These are phyloP conservation scores for Tilletia setariae DNA, from an alignment of 1,284 basidiomycete species.

Conservation along the genomic window DNA sequence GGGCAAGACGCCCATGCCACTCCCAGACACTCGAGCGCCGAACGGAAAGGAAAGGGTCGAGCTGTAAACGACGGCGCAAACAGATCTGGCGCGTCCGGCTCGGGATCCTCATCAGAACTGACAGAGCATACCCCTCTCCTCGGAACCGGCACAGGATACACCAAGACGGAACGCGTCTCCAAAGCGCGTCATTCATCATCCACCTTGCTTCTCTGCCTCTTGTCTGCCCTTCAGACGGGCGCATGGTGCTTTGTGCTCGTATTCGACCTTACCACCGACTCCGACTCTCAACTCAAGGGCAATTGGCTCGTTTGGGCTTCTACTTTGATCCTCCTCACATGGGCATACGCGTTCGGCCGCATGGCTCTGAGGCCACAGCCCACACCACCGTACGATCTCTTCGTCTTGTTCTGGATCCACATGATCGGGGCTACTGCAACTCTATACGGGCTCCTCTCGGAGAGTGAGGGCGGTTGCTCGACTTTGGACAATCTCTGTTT, in stretches of 20 bases:
- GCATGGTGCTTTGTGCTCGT: background rate
- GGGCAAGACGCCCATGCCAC: background rate
- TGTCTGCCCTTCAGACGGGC: background rate
- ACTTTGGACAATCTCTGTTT: background rate
- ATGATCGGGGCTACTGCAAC: background rate
- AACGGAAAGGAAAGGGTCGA: background rate
- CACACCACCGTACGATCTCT: background rate
- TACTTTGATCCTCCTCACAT: conserved; percentile 1
- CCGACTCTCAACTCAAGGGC: background rate
- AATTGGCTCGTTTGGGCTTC: background rate
- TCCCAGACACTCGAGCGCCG: background rate
- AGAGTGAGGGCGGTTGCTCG: background rate
- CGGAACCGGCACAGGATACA: background rate
- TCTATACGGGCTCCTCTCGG: background rate
- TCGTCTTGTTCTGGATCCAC: background rate
- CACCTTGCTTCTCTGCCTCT: background rate
- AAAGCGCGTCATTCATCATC: background rate
- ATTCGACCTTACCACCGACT: background rate
- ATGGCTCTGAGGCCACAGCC: conserved; percentile 6
- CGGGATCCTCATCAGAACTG: background rate
- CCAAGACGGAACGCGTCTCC: background rate
- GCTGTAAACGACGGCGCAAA: background rate
- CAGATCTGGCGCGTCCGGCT: background rate
- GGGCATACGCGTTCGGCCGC: conserved; percentile 6
- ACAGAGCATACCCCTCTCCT: background rate